Evolutionary conservation across 2,329 filamentous ascomycete species (phyloP).

Genomic region (Penicillium sclerotigenum): DNA sequence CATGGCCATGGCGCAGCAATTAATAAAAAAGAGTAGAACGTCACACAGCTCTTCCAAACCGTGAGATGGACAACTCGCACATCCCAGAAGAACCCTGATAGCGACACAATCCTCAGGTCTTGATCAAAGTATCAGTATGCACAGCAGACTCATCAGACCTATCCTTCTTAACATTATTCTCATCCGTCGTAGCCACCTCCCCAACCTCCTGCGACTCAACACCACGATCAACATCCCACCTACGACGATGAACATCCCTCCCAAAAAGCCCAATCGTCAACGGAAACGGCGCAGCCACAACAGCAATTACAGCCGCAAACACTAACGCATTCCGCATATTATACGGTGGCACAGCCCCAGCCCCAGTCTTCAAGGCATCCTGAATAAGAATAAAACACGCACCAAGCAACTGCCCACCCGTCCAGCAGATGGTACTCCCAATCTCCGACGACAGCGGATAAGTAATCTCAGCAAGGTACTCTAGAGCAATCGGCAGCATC

Average conservation of each 20-base stretch:
- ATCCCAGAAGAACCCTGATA: neutral
- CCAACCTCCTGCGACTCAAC: slow-evolving; percentile 22
- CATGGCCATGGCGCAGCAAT: neutral
- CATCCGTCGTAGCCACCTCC: neutral
- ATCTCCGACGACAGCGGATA: slow-evolving; percentile 85
- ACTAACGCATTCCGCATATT: slow-evolving; percentile 75
- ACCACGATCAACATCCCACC: slow-evolving; percentile 42
- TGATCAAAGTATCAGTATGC: slow-evolving; percentile 1
- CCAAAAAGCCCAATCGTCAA: slow-evolving; percentile 70
- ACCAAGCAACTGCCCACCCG: slow-evolving; percentile 78
- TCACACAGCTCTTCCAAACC: neutral
- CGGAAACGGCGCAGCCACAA: slow-evolving; percentile 64
- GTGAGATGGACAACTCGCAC: neutral
- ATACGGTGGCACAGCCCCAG: slow-evolving; percentile 55
- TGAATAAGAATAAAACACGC: slow-evolving; percentile 80
- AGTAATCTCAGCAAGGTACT: slow-evolving; percentile 82
- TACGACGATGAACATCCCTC: slow-evolving; percentile 37
- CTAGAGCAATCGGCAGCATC: slow-evolving; percentile 78
- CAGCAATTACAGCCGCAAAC: slow-evolving; percentile 71
- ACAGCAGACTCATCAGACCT: neutral
- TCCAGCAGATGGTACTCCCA: slow-evolving; percentile 79
- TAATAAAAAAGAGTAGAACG: neutral
- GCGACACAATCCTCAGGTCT: neutral
- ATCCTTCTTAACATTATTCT: neutral
- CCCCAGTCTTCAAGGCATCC: slow-evolving; percentile 62